Evolutionary conservation across 805 yeast species (phyloP), one percentile per base, ranked within the genome.

Genomic region (Torulaspora indica): DNA sequence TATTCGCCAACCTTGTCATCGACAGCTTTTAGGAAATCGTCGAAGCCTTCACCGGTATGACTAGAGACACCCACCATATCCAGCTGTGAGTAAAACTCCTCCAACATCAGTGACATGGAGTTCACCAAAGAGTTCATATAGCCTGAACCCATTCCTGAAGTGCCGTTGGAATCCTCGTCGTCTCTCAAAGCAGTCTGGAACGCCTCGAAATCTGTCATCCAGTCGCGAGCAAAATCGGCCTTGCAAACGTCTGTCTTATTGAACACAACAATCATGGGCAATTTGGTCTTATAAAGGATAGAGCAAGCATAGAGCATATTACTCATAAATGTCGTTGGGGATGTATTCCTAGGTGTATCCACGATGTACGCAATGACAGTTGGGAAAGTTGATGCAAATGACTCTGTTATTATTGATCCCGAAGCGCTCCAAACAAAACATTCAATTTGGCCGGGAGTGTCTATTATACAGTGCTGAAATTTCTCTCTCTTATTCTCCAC

Each of bases 231-330:
- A 68, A 90, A 89, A 39, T 77, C 82, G 0, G 95, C 86, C 47
- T 83, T 82, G 54, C 82, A 72, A 4, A 85, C 90, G 68, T 93
- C 99, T 2, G 93, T 85, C 68, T 93, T 93, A 70, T 93, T 93
- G 73, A 93, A 93, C 1, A 93, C 98, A 22, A 93, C 76, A 56
- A 93, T 83, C 96, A 93, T 89, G 13, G 99, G 99, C 44, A 93
- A 74, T 61, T 91, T 90, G 17, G 97, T 91, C 68, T 93, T 93
- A 71, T 93, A 93, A 37, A 93, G 74, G 40, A 93, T 91, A 6
- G 98, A 91, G 69, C 98, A 93, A 0, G 99, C 98, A 61, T 93
- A 93, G 27, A 93, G 76, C 99, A 93, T 93, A 65, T 93, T 93
- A 42, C 98, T 90, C 78, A 93, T 93, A 65, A 93, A 93, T 1